Evolutionary conservation across 2,329 filamentous ascomycete species (phyloP), one percentile per base, ranked within the genome.

Genomic region (Diaporthe vaccinii): DNA sequence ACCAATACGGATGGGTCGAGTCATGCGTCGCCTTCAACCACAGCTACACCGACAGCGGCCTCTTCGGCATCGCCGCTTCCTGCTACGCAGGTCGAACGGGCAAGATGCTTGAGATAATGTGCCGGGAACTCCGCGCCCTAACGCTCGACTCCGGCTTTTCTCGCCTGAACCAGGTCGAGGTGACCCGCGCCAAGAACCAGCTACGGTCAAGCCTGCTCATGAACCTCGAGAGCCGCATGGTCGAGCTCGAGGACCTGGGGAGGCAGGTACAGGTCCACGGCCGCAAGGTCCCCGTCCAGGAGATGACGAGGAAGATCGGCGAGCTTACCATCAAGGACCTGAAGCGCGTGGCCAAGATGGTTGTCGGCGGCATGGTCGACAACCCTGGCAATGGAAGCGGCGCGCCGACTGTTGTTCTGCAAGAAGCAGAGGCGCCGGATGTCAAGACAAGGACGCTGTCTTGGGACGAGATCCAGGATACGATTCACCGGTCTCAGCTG

Each of bases 1-100:
- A 99, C 87, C 96, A 98, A 85, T 93, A 98, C 86, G 95, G 94
- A 79, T 99, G 96, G 96, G 95, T 99, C 36, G 97, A 99, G 86
- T 96, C 92, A 76, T 98, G 97, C 86, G 90, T 98, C 70, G 94
- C 96, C 41, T 98, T 98, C 88, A 98, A 98, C 88, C 96, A 98
- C 88, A 95, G 94, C 62, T 99, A 99, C 89, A 97, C 95, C 0
- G 97, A 99, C 84, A 96, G 93, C 9, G 97, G 97, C 5, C 91
- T 99, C 57, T 99, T 99, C 81, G 97, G 97, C 78, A 98, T 99
- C 82, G 93, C 94, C 0, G 94, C 95, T 0, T 93, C 93, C 39
- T 99, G 97, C 85, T 90, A 92, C 46, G 96, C 97, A 0, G 91
- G 91, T 49, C 91, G 93, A 77, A 94, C 96, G 0, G 89, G 91